Base-by-base conservation (phyloP, 2,329 filamentous ascomycete species). In the Thielaviopsis musarum region DNA sequence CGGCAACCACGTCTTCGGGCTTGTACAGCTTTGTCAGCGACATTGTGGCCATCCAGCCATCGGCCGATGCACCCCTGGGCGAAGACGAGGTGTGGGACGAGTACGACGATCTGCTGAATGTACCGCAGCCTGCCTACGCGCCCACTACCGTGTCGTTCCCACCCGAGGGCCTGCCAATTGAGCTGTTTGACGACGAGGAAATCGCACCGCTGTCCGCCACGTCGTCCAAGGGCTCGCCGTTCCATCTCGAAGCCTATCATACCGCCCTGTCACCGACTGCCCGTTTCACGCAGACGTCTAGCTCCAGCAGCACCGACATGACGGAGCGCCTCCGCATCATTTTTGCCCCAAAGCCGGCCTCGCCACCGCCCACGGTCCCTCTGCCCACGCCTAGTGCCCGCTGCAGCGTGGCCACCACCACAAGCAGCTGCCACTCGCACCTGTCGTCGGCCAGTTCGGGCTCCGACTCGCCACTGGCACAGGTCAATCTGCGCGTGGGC, bases 21-120 rank as follows among this genome's bases (percentile, higher is more conserved):
- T 70, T 78, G 15, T 73, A 77, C 56, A 82, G 79, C 59, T 82
- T 78, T 63, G 76, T 77, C 13, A 45, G 38, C n/a, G 78, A 79
- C 5, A 81, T 83, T 3, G 87, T 83, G 17, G 84, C 87, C 6
- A 72, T 88, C 2, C 74, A 87, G 22, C 85, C 86, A 0, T 72
- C 75, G 2, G 75, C 80, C 1, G 75, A 75, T 52, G 81, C 82
- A 3, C 83, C 81, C 0, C 77, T 84, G 3, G 81, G 74, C 0
- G 87, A 94, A 64, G 91, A 96, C 65, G 91, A 96, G 67, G 79
- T 95, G 1, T 97, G 91, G 91, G 84, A 91, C 57, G 91, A 95
- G 70, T 96, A 94, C 67, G 84, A 97, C 64, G 91, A 96, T 65
- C 74, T 96, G 13, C 79, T 96, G 58, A 87, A 87, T 57, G 34